These are phyloP conservation scores for Mortierella sp. DNA, from an alignment of 371 early-diverging fungal species.

Conservation along the genomic window DNA sequence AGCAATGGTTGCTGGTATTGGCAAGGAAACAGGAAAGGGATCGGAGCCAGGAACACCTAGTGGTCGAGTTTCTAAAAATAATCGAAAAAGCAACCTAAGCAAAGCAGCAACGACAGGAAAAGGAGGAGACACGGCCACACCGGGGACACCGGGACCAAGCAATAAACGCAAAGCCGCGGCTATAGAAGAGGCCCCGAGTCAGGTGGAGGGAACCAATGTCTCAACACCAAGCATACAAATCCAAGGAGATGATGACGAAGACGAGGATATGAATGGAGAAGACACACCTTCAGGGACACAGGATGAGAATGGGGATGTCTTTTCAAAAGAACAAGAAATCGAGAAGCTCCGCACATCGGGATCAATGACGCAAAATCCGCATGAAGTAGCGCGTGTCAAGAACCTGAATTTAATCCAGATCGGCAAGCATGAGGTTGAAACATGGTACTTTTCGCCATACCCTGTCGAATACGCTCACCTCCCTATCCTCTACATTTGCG, in stretches of 20 bases:
- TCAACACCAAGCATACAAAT: constrained; percentile 36
- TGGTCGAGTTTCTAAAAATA: constrained; percentile 36
- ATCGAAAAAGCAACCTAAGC: constrained; percentile 41
- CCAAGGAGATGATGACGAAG: constrained; percentile 62
- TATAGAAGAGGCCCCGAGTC: constrained; percentile 39
- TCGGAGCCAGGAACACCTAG: constrained; percentile 49
- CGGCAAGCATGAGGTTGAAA: constrained; percentile 93
- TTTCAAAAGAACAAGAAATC: constrained; percentile 91
- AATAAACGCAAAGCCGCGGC: constrained; percentile 54
- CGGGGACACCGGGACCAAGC: constrained; percentile 24
- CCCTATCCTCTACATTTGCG: constrained; percentile 91
- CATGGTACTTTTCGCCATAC: constrained; percentile 99
- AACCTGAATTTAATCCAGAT: constrained; percentile 95
- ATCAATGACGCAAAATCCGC: constrained; percentile 95
- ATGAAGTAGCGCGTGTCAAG: constrained; percentile 94
- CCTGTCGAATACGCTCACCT: constrained; percentile 85
- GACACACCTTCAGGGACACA: constrained; percentile 9
- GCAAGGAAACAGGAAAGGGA: constrained; percentile 61
- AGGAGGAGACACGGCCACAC: constrained; percentile 45
- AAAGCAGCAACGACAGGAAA: constrained; percentile 52
- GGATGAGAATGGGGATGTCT: constrained; percentile 46
- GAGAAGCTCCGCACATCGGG: constrained; percentile 92
- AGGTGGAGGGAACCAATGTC: constrained; percentile 22
- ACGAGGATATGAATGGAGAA: constrained; percentile 57
- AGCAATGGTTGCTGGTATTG: constrained; percentile 39